phyloP scores from a whole-genome alignment of 257 asterid genomes.

The Parsonsia alboflavescens region DNA sequence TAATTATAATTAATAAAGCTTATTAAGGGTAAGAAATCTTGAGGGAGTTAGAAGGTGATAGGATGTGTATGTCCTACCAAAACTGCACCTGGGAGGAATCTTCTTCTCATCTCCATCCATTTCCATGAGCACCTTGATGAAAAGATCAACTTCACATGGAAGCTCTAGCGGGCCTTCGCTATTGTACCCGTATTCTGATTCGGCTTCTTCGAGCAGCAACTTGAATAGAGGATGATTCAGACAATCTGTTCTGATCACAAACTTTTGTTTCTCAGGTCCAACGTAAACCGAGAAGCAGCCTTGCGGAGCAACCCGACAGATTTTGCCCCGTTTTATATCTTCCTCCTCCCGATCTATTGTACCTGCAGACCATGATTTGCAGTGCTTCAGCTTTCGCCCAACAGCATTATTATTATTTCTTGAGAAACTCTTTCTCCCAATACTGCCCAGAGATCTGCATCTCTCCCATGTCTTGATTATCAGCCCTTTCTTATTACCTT shows the following conservation, averaged over 20 bases:
- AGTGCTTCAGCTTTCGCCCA: slow-evolving; percentile 6
- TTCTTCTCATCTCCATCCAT: slow-evolving; percentile 28
- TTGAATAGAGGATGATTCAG: slow-evolving; percentile 54
- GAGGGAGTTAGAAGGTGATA: slow-evolving; percentile 32
- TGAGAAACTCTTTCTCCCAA: slow-evolving; percentile 19
- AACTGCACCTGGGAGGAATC: slow-evolving; percentile 19
- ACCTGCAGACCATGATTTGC: slow-evolving; percentile 26
- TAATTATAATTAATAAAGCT: neutral
- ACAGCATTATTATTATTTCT: slow-evolving; percentile 8
- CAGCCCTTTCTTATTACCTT: slow-evolving; percentile 46
- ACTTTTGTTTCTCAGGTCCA: slow-evolving; percentile 43
- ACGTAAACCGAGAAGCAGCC: slow-evolving; percentile 61
- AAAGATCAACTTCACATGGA: slow-evolving; percentile 49
- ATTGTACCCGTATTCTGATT: slow-evolving; percentile 50
- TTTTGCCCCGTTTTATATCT: neutral
- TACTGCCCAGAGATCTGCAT: slow-evolving; percentile 44
- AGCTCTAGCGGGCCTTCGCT: slow-evolving; percentile 50
- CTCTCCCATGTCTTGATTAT: slow-evolving; percentile 46
- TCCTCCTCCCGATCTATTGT: neutral
- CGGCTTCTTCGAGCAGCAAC: slow-evolving; percentile 57
- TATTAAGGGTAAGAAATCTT: slow-evolving; percentile 17
- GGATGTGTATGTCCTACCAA: slow-evolving; percentile 22
- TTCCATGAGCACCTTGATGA: slow-evolving; percentile 37
- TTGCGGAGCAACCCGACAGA: slow-evolving; percentile 26
- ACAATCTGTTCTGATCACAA: slow-evolving; percentile 39